These are phyloP conservation scores for Mrakia blollopis DNA, from an alignment of 768 basidiomycete species.

Conservation along the genomic window DNA sequence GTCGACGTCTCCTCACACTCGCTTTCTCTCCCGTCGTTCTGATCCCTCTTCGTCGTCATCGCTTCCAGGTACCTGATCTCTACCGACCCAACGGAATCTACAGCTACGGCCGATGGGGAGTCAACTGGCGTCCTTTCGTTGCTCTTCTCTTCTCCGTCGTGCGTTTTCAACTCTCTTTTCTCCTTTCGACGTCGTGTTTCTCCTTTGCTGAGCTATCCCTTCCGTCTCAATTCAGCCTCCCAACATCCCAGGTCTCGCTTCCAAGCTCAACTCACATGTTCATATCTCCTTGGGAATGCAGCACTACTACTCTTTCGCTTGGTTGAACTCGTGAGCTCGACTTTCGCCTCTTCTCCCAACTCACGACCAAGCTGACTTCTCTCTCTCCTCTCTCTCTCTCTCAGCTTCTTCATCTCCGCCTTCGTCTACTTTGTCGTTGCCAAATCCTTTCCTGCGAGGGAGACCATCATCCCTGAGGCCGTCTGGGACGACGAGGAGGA, in stretches of 20 bases:
- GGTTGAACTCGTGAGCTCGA: not conserved
- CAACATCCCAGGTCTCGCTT: not conserved
- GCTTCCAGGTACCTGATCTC: constrained; percentile 13
- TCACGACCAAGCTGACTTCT: not conserved
- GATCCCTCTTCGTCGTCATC: too few species aligned
- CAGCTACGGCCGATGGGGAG: not conserved
- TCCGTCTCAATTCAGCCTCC: not conserved
- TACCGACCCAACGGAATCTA: constrained; percentile 21
- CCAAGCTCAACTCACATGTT: not conserved
- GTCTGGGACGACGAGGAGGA: not conserved
- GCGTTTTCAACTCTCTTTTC: not conserved
- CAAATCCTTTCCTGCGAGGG: not conserved
- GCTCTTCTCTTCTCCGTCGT: constrained; percentile 9
- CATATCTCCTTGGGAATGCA: not conserved
- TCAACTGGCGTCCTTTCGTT: constrained; percentile 17
- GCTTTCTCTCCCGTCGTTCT: too few species aligned
- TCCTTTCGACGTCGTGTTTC: not conserved
- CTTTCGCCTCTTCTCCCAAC: not conserved
- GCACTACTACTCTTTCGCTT: not conserved
- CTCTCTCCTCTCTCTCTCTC: not conserved
- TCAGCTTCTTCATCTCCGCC: not conserved
- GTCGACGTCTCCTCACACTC: too few species aligned
- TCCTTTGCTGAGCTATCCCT: too few species aligned
- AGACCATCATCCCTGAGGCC: not conserved
- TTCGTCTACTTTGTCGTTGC: not conserved